Base-by-base conservation (phyloP, 768 basidiomycete species). In the Xerocomus spinulosus region DNA sequence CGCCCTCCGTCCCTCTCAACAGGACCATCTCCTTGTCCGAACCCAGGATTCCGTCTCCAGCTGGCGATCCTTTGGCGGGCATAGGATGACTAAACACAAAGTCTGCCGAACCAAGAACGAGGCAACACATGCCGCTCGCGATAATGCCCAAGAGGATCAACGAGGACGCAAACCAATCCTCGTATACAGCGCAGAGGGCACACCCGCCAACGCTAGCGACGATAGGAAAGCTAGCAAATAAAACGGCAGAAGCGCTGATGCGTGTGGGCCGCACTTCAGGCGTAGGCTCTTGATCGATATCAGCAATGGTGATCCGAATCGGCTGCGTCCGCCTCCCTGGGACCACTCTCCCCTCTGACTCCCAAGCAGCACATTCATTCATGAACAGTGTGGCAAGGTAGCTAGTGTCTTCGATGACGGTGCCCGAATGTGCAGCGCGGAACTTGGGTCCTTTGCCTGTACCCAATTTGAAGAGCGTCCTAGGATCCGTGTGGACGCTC, bases 341-440 rank as follows among this genome's bases (percentile, higher is more conserved):
- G 0, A 61, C 46, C 7, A 49, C 44, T 25, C 13, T 49, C 5
- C 48, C 58, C 5, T 46, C 50, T 13, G 46, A 44, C 14, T 41
- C 21, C 42, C 47, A 52, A 34, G 50, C 3, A 2, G 41, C 30
- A n/a, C 58, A 60, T 42, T 46, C 51, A 7, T 56, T 48, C 53
- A 55, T 42, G 18, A 29, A 84, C 72, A 68, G 86, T 80, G 36
- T 67, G 73, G 20, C 87, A 81, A 58, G 76, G 62, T 15, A 80
- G 69, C 44, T 77, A 71, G 59, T 78, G 72, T 29, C 67, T 58
- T n/a, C 65, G 1, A 68, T 57, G 62, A 50, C 71, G 74, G 52
- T 87, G 62, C 64, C 85, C 74, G 39, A 91, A 67, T 21, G 80
- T 55, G 88, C 82, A 0, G 85, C 80, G 50, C 87, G 80, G 65